These are phyloP conservation scores for Bonnemaisonia californica DNA, from an alignment of 31 red algal species.

Conservation along the genomic window DNA sequence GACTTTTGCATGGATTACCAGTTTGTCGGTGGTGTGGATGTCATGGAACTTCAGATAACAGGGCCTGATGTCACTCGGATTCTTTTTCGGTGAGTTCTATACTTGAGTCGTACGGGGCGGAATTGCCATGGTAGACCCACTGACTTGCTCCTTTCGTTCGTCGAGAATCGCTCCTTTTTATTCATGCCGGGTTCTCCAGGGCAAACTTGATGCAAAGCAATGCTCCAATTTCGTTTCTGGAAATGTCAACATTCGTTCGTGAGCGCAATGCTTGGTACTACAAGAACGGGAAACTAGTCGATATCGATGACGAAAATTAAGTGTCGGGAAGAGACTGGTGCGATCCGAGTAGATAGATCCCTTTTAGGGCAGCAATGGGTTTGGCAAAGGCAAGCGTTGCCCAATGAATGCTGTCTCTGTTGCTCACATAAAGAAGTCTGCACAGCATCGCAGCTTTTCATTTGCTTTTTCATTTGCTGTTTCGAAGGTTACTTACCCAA, in stretches of 20 bases:
- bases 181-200: background rate
- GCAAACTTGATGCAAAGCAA: conserved; percentile 67
- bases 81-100: conserved; percentile 79
- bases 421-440: no score
- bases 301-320: conserved; percentile 67
- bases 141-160: background rate
- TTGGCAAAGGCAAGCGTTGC: no score
- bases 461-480: no score
- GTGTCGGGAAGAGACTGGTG: background rate
- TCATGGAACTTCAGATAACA: conserved; percentile 82
- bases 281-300: conserved; percentile 88
- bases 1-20: conserved; percentile 92
- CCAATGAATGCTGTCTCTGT: no score
- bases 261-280: conserved; percentile 94
- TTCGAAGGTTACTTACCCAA: no score
- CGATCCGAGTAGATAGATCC: background rate
- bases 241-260: conserved; percentile 83
- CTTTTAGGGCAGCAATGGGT: background rate
- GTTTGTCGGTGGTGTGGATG: conserved; percentile 85
- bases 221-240: conserved; percentile 77
- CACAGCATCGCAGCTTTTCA: no score
- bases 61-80: conserved; percentile 83
- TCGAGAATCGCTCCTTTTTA: background rate
- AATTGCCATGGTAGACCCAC: background rate
- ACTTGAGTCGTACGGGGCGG: background rate